Evolutionary conservation across 495 filamentous ascomycete species (phyloP).

Genomic region (Lophiotrema nucula): DNA sequence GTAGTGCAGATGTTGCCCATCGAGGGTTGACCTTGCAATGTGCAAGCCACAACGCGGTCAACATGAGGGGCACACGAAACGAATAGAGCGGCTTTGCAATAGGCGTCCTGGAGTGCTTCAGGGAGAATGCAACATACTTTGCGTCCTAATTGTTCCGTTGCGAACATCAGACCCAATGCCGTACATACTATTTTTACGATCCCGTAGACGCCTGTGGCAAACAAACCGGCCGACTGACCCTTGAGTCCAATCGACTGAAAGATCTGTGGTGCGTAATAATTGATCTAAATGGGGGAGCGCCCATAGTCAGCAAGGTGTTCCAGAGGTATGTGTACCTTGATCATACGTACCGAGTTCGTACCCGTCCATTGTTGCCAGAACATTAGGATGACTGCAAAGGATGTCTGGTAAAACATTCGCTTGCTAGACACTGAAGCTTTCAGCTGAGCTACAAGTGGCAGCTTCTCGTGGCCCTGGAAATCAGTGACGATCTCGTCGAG

Average conservation of each 20-base stretch:
- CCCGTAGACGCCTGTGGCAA: constrained; percentile 36
- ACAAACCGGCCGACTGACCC: constrained; percentile 27
- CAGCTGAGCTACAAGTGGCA: constrained; percentile 29
- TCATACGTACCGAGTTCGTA: too few species aligned
- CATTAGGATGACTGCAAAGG: constrained; percentile 40
- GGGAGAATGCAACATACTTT: constrained; percentile 35
- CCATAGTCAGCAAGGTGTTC: too few species aligned
- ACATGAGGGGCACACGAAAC: too few species aligned
- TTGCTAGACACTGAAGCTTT: constrained; percentile 31
- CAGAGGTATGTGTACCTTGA: too few species aligned
- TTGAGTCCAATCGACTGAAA: constrained; percentile 34
- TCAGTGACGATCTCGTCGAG: constrained; percentile 35
- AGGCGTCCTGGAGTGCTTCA: too few species aligned
- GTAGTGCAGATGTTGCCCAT: too few species aligned
- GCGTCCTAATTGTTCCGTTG: constrained; percentile 33
- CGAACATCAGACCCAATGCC: constrained; percentile 30
- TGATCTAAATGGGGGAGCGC: constrained; percentile 24
- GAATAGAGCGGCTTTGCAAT: too few species aligned
- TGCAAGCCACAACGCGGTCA: neutral
- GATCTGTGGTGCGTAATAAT: constrained; percentile 33
- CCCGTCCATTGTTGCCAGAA: constrained; percentile 41
- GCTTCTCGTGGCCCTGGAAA: constrained; percentile 31
- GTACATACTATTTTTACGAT: constrained; percentile 31
- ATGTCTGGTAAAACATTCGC: constrained; percentile 32
- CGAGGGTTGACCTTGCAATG: constrained; percentile 4